Conservation (phyloP, 225 moss, liverwort and hornwort genomes). For the Physcomitrium patens region DNA sequence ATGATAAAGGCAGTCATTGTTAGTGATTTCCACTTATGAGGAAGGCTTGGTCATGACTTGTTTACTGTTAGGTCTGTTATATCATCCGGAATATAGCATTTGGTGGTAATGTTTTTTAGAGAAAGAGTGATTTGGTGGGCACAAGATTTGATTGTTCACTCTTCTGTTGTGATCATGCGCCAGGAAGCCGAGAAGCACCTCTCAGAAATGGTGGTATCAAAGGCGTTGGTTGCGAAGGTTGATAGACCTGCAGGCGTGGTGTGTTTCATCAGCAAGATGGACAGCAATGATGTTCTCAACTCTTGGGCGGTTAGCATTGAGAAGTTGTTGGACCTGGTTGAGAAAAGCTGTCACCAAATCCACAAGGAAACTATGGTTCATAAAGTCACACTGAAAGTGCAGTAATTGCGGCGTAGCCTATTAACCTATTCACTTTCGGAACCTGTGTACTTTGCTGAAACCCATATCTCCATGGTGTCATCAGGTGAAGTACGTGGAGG, state of each 20-base stretch:
- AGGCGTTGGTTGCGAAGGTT: conserved; percentile 81
- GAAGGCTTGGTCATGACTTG: background rate
- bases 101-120: background rate
- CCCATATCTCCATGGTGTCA: conserved; percentile 11
- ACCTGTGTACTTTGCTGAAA: background rate
- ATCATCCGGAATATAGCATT: background rate
- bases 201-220: conserved; percentile 90
- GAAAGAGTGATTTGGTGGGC: conserved; percentile 1
- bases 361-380: conserved; percentile 97
- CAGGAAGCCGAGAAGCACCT: conserved; percentile 92
- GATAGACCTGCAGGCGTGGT: conserved; percentile 90
- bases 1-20: background rate
- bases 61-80: conserved; percentile 1
- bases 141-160: background rate
- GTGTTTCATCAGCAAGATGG: conserved; percentile 76
- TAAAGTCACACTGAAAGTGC: conserved; percentile 85
- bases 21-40: background rate
- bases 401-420: conserved; percentile 38
- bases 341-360: conserved; percentile 94
- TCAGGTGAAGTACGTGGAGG: background rate
- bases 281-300: conserved; percentile 83
- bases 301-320: conserved; percentile 89
- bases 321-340: conserved; percentile 87
- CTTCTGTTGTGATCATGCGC: conserved; percentile 14
- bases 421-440: background rate